Percentiles rank a stretch among this genome's conserved stretches.
Evolutionary conservation across 176 grass and related monocot genomes (phyloP).

Genomic region (Bromus sterilis): DNA sequence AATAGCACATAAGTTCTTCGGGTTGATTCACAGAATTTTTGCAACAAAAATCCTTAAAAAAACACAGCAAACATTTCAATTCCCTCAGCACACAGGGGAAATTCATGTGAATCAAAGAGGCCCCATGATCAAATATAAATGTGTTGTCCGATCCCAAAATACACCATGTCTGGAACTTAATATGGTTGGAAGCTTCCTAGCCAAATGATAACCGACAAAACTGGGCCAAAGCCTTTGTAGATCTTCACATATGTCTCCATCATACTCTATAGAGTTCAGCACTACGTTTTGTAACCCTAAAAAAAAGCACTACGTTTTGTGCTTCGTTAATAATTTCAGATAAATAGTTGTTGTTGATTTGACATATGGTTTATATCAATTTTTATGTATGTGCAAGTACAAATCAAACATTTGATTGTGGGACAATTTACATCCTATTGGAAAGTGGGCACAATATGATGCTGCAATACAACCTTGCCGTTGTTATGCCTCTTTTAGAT

Average conservation of each 20-base stretch:
- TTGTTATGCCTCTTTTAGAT: not conserved
- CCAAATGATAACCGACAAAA: not conserved
- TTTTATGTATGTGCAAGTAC: not conserved
- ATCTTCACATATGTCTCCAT: not conserved
- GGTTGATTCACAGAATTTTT: not conserved
- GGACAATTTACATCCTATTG: not conserved
- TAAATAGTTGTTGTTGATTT: not conserved
- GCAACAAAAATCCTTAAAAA: too few species aligned
- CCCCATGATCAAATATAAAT: not conserved
- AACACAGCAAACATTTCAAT: not conserved
- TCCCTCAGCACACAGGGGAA: not conserved
- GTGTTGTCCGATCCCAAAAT: not conserved
- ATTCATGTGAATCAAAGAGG: not conserved
- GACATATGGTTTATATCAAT: not conserved
- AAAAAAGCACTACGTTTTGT: not conserved
- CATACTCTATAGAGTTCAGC: not conserved
- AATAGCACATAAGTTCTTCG: constrained; percentile 25
- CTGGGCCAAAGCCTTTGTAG: not conserved
- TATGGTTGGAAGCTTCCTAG: not conserved
- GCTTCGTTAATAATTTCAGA: not conserved
- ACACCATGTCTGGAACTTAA: not conserved
- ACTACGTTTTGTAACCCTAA: not conserved
- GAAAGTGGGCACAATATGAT: not conserved
- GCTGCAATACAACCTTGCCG: not conserved
- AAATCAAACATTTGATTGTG: not conserved